A percentile compares a stretch with the other conserved stretches of the same genome.
These are phyloP conservation scores for Kazachstania psychrophila DNA, from an alignment of 805 yeast species.

Conservation along the genomic window DNA sequence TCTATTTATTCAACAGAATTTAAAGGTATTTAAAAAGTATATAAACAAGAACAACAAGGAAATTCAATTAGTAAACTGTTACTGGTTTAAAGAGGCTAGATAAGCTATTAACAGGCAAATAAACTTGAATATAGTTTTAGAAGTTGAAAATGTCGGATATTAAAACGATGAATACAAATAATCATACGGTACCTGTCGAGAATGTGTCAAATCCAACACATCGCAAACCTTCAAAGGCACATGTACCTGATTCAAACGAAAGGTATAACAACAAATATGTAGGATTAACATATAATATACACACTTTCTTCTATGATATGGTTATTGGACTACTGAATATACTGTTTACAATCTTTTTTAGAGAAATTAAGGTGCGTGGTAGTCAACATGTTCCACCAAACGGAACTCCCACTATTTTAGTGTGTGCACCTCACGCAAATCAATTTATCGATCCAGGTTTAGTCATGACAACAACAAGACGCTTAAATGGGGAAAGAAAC, in stretches of 20 bases:
- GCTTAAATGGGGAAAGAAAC: slow-evolving; percentile 35
- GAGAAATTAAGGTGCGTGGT: slow-evolving; percentile 68
- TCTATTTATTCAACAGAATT: too few relatives aligned
- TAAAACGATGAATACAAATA: background rate
- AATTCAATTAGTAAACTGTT: too few relatives aligned
- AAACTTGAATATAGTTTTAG: too few relatives aligned
- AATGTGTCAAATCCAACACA: background rate
- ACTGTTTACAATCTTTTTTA: slow-evolving; percentile 42
- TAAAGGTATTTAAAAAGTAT: too few relatives aligned
- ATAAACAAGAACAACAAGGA: too few relatives aligned
- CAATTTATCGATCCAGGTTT: slow-evolving; percentile 79
- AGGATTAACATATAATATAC: slow-evolving; percentile 18
- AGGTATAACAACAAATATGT: slow-evolving; percentile 20
- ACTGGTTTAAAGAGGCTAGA: too few relatives aligned
- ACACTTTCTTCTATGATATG: slow-evolving; percentile 25
- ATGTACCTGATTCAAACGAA: slow-evolving; percentile 17
- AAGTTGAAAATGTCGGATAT: background rate
- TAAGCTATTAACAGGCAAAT: too few relatives aligned
- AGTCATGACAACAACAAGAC: slow-evolving; percentile 65
- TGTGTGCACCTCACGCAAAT: slow-evolving; percentile 79
- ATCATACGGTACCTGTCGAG: background rate
- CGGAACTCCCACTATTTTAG: slow-evolving; percentile 54
- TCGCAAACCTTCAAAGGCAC: slow-evolving; percentile 12
- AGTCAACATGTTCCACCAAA: slow-evolving; percentile 29
- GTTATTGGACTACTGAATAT: slow-evolving; percentile 24